phyloP scores from a whole-genome alignment of 2,329 filamentous ascomycete genomes.

The Fusarium penzigii region DNA sequence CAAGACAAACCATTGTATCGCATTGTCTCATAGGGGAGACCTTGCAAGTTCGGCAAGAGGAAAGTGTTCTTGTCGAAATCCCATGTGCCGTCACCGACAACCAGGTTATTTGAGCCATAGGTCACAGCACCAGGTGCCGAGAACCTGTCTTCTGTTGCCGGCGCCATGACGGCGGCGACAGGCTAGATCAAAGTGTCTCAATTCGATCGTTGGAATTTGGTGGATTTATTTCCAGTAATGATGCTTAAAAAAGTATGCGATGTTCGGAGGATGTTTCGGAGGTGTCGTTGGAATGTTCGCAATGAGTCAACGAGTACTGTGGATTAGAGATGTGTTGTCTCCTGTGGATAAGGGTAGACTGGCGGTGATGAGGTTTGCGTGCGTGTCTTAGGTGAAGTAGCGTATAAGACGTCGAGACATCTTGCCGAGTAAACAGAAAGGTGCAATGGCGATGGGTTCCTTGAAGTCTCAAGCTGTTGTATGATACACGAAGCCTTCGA shows the following conservation, averaged over 20 bases:
- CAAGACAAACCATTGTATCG: constrained; percentile 71
- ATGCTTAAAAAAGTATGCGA: not conserved
- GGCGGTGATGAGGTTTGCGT: not conserved
- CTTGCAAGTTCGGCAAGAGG: constrained; percentile 73
- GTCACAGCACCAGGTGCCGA: constrained; percentile 71
- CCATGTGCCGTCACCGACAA: constrained; percentile 83
- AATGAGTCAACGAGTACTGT: not conserved
- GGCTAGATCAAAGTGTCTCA: constrained; percentile 25
- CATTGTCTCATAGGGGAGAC: constrained; percentile 79
- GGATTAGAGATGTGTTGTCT: not conserved
- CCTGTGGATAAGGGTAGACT: not conserved
- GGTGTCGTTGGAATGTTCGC: not conserved
- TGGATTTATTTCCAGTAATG: not conserved
- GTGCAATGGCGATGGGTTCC: too few relatives aligned
- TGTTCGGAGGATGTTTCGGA: not conserved
- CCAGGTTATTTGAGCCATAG: constrained; percentile 74
- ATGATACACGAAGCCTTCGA: not conserved
- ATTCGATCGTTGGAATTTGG: constrained; percentile 7
- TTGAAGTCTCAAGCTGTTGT: too few relatives aligned
- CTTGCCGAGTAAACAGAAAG: not conserved
- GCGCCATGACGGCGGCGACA: constrained; percentile 58
- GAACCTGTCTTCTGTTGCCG: constrained; percentile 57
- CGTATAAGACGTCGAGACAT: not conserved
- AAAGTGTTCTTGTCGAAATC: constrained; percentile 76
- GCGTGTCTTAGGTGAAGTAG: not conserved